Base-by-base conservation (phyloP, 1,139 yeast genomes). In the Yamadazyma buinensis region DNA sequence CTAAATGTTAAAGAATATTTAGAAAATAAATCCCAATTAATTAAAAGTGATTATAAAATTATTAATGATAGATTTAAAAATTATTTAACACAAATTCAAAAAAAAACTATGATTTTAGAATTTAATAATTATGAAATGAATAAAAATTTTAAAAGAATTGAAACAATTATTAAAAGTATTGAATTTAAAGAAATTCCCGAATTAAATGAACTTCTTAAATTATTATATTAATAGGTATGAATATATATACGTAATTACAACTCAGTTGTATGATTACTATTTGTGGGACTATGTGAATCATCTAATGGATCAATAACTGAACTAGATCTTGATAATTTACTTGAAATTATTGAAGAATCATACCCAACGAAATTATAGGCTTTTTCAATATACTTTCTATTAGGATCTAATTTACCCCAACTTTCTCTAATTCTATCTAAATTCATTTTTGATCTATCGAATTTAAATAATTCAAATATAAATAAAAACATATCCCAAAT, bases 371-470 rank as follows among this genome's bases (percentile, higher is more conserved):
- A 57, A 13, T 56, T 51, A 44, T 67, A 67, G 4, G 70, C 68
- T 29, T 46, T 49, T 31, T 63, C 59, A 38, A 67, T 68, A 34
- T 63, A 58, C 19, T 56, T 53, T 35, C 73, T 48, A 35, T 64
- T 63, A 1, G 76, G 77, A 47, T 72, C 77, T 30, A 72, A 54
- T 47, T 61, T 64, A 5, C 49, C 53, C 73, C 77, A 73, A 6
- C 62, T 54, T 22, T 55, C 49, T 40, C 73, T 52, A 32, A 72
- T 66, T 37, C 77, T 51, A 38, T 70, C 72, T 39, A 66, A 50
- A 45, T 73, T 66, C 71, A 72, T 60, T 29, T 64, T 59, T 20
- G 67, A 55, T 32, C 67, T 53, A 43, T 61, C 71, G 43, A 61
- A 66, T 33, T 53, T 57, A 50, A 59, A 58, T 25, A 62, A 43